These are phyloP conservation scores for Histomonas meleagridis DNA, from an alignment of 208 protist species.

Conservation along the genomic window DNA sequence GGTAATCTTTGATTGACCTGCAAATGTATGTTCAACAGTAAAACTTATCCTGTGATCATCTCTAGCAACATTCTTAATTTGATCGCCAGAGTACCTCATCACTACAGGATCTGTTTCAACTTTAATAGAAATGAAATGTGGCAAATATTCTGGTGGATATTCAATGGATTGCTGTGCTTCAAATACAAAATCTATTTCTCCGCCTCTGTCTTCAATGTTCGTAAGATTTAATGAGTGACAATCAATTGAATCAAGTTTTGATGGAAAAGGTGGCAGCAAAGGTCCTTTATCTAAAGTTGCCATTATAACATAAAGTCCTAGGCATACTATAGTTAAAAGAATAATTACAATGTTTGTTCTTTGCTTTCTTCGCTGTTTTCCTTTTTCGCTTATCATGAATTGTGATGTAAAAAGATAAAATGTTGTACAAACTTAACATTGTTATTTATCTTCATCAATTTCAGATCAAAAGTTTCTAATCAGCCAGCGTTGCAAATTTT, in stretches of 20 bases:
- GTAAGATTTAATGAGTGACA: background rate
- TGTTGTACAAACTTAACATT: no score
- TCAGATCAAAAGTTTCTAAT: no score
- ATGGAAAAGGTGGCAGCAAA: background rate
- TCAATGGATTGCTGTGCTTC: background rate
- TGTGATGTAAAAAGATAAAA: no score
- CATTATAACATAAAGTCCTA: no score
- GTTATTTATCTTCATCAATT: no score
- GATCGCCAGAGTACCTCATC: background rate
- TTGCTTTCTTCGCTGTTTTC: no score
- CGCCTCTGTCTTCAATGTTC: background rate
- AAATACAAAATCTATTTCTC: background rate
- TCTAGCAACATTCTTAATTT: background rate
- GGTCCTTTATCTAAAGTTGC: background rate
- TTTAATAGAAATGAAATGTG: background rate
- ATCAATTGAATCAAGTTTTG: background rate
- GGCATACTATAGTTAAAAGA: no score
- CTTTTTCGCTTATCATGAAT: no score
- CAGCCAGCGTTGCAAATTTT: no score
- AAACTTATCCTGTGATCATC: background rate
- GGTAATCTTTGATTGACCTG: background rate
- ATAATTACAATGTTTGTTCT: no score
- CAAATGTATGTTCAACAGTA: background rate
- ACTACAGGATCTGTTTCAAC: background rate
- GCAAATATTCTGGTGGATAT: constrained; percentile 33